Evolutionary conservation across 306 rosid genomes (phyloP).

Genomic region (Quercus cerris): DNA sequence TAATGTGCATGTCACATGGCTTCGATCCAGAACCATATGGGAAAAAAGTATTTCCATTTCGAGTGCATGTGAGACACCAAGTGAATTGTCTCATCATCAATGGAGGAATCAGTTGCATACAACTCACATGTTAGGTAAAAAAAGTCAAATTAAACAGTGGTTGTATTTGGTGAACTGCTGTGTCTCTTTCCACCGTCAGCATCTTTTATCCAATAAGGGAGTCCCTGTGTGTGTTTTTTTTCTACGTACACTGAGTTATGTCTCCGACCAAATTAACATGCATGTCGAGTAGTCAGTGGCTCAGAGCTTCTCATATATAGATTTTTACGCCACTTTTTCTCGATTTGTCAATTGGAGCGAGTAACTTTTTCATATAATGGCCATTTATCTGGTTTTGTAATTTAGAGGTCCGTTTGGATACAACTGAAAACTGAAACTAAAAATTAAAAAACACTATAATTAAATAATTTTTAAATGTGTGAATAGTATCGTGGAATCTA

Average conservation of each 20-base stretch:
- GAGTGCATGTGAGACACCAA: constrained; percentile 37
- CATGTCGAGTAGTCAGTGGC: background rate
- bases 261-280: background rate
- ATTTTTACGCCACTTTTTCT: too few relatives aligned
- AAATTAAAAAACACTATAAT: too few relatives aligned
- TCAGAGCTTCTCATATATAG: too few relatives aligned
- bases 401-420: too few relatives aligned
- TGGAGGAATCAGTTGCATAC: constrained; percentile 18
- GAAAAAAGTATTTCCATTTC: background rate
- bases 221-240: background rate
- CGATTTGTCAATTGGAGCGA: too few relatives aligned
- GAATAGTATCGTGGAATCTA: too few relatives aligned
- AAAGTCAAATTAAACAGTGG: constrained; percentile 23
- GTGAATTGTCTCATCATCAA: constrained; percentile 1
- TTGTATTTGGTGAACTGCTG: constrained; percentile 34
- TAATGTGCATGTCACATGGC: constrained; percentile 24
- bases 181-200: constrained; percentile 36
- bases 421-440: too few relatives aligned
- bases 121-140: constrained; percentile 38
- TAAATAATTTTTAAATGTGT: too few relatives aligned
- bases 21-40: background rate
- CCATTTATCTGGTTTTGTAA: too few relatives aligned
- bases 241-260: background rate
- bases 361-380: too few relatives aligned
- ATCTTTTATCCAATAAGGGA: background rate